These are phyloP conservation scores for Neurospora sp. DNA, from an alignment of 495 filamentous ascomycete genomes.

Conservation along the genomic window DNA sequence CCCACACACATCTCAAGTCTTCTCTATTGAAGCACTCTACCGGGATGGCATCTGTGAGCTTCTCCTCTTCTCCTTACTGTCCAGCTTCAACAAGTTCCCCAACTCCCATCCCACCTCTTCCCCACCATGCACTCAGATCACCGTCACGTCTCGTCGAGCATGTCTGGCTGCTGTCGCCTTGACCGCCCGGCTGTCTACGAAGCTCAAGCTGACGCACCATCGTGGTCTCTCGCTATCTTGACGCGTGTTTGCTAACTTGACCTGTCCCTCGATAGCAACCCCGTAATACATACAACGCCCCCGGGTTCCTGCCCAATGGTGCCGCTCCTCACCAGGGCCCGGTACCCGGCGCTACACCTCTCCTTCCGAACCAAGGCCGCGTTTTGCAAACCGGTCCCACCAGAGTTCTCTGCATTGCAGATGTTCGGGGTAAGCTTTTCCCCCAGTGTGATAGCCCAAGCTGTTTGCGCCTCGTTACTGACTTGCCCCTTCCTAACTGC, in stretches of 20 bases:
- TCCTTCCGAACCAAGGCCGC: slow-evolving; percentile 48
- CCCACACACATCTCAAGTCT: not conserved
- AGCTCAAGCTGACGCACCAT: not conserved
- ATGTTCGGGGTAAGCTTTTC: slow-evolving; percentile 74
- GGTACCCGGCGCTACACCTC: slow-evolving; percentile 42
- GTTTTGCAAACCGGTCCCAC: slow-evolving; percentile 77
- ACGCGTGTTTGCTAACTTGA: not conserved
- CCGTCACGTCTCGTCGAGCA: not conserved
- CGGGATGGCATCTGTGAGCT: slow-evolving; percentile 27
- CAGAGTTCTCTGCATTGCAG: slow-evolving; percentile 89
- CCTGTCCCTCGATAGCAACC: slow-evolving; percentile 23
- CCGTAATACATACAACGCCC: slow-evolving; percentile 30
- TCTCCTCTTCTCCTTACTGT: not conserved
- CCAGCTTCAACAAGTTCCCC: not conserved
- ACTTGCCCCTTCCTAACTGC: not conserved
- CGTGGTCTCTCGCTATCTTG: not conserved
- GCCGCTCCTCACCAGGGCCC: slow-evolving; percentile 34
- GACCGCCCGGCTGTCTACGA: not conserved
- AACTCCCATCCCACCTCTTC: not conserved
- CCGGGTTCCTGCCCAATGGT: slow-evolving; percentile 46
- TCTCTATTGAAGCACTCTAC: not conserved
- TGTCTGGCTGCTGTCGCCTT: not conserved
- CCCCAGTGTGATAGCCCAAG: not conserved
- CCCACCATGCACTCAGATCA: not conserved
- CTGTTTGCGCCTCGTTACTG: slow-evolving; percentile 8